Evolutionary conservation across 192 early-diverging fungal genomes (phyloP).

Genomic region (Mortierella hygrophila): DNA sequence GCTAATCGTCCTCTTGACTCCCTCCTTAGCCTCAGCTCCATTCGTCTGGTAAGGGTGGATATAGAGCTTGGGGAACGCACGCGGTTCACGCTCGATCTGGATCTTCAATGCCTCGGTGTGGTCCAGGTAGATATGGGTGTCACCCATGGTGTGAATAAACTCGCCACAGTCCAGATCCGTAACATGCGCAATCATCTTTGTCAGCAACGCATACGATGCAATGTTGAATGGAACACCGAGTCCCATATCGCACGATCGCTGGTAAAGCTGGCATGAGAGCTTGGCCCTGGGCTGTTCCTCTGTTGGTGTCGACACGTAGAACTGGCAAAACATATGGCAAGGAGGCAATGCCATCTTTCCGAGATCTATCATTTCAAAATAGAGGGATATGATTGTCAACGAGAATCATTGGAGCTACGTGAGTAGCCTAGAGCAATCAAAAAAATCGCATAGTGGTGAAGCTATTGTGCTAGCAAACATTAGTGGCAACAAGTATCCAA

Average conservation of each 20-base stretch:
- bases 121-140: conserved; percentile 94
- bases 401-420: background rate
- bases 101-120: conserved; percentile 87
- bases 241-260: conserved; percentile 95
- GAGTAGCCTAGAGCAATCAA: too few species aligned
- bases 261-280: conserved; percentile 95
- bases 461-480: background rate
- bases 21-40: background rate
- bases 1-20: conserved; percentile 52
- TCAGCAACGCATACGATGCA: conserved; percentile 94
- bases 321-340: conserved; percentile 98
- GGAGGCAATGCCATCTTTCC: conserved; percentile 94
- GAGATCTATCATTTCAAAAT: conserved; percentile 69
- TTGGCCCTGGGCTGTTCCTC: conserved; percentile 60
- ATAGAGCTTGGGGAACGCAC: conserved; percentile 83
- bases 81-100: conserved; percentile 84
- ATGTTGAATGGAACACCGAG: conserved; percentile 99
- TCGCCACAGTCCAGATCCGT: conserved; percentile 84
- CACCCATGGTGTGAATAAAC: conserved; percentile 95
- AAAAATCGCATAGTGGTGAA: background rate
- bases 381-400: background rate
- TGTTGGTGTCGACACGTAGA: conserved; percentile 87
- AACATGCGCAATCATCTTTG: conserved; percentile 90
- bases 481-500: too few species aligned
- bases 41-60: conserved; percentile 55